Conservation (phyloP, 106 monocot species). For the Acanthochlamys bracteata region DNA sequence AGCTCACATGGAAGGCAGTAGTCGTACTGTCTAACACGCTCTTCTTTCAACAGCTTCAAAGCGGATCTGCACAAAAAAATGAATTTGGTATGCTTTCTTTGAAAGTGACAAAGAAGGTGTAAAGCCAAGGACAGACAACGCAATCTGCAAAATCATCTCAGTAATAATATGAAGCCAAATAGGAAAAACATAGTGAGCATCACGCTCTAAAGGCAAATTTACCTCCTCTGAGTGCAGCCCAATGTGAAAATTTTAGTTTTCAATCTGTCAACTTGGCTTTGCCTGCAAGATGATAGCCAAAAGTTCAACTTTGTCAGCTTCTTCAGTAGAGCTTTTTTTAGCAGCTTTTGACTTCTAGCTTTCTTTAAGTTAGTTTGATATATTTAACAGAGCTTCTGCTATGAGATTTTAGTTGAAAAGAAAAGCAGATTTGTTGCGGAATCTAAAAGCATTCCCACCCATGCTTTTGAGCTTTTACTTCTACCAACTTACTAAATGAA, state of each 20-base stretch:
- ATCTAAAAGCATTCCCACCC: too few species aligned
- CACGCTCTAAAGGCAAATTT: not conserved
- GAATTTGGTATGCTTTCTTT: not conserved
- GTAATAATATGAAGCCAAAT: not conserved
- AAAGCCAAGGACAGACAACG: too few species aligned
- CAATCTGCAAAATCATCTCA: not conserved
- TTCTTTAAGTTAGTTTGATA: too few species aligned
- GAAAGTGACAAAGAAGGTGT: not conserved
- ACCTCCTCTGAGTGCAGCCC: slow-evolving; percentile 88
- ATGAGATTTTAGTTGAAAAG: too few species aligned
- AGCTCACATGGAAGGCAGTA: slow-evolving; percentile 79
- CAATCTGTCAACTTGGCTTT: slow-evolving; percentile 58
- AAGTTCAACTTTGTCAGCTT: too few species aligned
- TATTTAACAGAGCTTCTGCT: too few species aligned
- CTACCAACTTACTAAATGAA: too few species aligned
- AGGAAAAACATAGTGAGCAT: not conserved
- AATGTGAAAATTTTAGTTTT: slow-evolving; percentile 87
- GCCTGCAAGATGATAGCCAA: slow-evolving; percentile 29
- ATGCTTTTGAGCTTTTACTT: too few species aligned
- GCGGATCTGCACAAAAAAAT: slow-evolving; percentile 43
- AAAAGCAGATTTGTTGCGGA: too few species aligned
- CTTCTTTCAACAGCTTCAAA: slow-evolving; percentile 45
- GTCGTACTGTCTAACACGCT: slow-evolving; percentile 62
- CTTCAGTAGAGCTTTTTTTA: too few species aligned
- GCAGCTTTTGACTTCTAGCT: too few species aligned